Evolutionary conservation across 116 monocot genomes (phyloP).

Genomic region (Iris pallida): DNA sequence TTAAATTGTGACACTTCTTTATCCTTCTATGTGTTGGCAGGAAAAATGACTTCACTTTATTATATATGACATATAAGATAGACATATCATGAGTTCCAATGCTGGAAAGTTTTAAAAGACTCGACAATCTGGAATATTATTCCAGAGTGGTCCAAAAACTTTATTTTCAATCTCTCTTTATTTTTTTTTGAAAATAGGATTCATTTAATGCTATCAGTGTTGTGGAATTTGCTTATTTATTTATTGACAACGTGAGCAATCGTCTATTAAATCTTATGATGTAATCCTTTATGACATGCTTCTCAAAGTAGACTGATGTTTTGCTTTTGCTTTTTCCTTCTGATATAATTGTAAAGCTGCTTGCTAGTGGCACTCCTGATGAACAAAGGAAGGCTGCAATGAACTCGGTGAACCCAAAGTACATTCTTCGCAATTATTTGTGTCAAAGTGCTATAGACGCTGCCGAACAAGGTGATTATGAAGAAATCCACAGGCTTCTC

Average conservation of each 20-base stretch:
- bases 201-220: too few species aligned
- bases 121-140: too few species aligned
- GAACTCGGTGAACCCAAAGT: constrained; percentile 92
- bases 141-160: too few species aligned
- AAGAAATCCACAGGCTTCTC: constrained; percentile 72
- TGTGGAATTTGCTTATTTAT: not conserved
- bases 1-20: too few species aligned
- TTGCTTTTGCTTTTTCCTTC: not conserved
- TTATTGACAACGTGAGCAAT: not conserved
- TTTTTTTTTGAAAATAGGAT: too few species aligned
- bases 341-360: constrained; percentile 32
- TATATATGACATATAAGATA: too few species aligned
- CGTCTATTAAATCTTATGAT: not conserved
- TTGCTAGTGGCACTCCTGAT: constrained; percentile 49
- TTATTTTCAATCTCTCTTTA: too few species aligned
- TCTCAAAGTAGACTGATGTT: not conserved
- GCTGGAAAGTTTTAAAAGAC: too few species aligned
- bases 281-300: not conserved
- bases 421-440: constrained; percentile 85
- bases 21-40: too few species aligned
- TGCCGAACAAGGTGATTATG: constrained; percentile 90
- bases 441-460: constrained; percentile 94
- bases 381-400: constrained; percentile 72
- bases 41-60: too few species aligned
- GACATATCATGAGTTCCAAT: too few species aligned